These are phyloP conservation scores for Rhodomyrtus tomentosa DNA, from an alignment of 345 rosid species.

Conservation along the genomic window DNA sequence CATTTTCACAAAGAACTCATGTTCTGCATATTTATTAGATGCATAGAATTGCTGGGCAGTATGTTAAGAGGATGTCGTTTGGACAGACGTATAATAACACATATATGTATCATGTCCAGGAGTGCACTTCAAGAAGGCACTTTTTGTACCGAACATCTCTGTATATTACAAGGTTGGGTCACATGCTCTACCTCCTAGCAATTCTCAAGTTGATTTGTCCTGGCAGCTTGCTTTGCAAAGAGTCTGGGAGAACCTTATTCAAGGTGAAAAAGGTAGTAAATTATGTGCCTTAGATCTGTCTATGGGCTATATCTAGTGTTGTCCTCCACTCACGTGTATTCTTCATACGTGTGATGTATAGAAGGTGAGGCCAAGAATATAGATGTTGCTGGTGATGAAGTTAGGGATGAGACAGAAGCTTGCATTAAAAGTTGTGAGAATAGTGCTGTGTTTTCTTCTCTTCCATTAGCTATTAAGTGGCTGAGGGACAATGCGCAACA, in stretches of 20 bases:
- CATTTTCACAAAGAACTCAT: not conserved
- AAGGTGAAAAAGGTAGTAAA: not conserved
- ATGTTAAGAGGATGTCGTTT: not conserved
- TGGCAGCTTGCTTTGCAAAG: constrained; percentile 81
- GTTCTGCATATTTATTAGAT: not conserved
- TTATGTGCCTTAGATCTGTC: not conserved
- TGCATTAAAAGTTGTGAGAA: constrained; percentile 34
- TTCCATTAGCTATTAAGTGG: constrained; percentile 86
- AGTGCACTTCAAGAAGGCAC: constrained; percentile 71
- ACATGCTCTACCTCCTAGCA: constrained; percentile 28
- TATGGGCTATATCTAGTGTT: not conserved
- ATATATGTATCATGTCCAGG: constrained; percentile 26
- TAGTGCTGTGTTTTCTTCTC: constrained; percentile 73
- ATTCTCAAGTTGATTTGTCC: constrained; percentile 42
- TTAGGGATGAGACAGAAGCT: constrained; percentile 29
- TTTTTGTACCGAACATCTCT: constrained; percentile 80
- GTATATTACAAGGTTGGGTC: constrained; percentile 81
- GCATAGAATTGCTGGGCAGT: not conserved
- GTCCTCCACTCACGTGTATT: not conserved
- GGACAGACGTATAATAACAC: not conserved
- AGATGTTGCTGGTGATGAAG: constrained; percentile 34
- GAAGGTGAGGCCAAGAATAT: constrained; percentile 32
- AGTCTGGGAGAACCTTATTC: constrained; percentile 58
- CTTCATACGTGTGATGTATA: constrained; percentile 1
- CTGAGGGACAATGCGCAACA: constrained; percentile 55